A percentile compares a stretch with the other conserved stretches of the same genome.
phyloP scores from a whole-genome alignment of 495 filamentous ascomycete species.

The Paragyromitra xinjiangensis region DNA sequence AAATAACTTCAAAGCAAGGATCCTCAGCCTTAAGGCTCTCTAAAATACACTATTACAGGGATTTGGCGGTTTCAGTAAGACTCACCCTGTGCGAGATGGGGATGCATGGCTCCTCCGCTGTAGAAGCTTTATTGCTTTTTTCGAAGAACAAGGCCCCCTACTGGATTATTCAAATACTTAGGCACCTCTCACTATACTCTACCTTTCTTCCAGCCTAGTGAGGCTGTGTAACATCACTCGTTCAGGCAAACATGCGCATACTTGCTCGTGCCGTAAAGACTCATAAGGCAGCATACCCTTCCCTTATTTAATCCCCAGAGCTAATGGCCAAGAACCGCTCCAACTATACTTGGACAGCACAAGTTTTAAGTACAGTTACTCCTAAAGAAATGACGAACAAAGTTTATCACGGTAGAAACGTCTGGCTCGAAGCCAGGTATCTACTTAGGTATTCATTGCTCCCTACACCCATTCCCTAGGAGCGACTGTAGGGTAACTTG shows the following conservation, averaged over 20 bases:
- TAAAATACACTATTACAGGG: constrained; percentile 28
- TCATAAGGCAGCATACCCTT: not conserved
- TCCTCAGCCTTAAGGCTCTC: not conserved
- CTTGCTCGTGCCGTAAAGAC: not conserved
- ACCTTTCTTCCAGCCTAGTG: not conserved
- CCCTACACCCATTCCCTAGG: too few species aligned
- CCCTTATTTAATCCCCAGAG: not conserved
- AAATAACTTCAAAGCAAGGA: not conserved
- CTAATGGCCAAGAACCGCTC: too few species aligned
- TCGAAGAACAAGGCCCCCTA: not conserved
- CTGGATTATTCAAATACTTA: not conserved
- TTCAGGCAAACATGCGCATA: not conserved
- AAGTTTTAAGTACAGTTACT: too few species aligned
- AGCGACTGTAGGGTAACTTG: constrained; percentile 14
- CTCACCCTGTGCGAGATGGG: constrained; percentile 23
- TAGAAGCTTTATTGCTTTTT: constrained; percentile 19
- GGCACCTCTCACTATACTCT: not conserved
- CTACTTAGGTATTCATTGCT: too few species aligned
- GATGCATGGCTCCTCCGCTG: constrained; percentile 13
- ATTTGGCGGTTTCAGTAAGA: constrained; percentile 14
- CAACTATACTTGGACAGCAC: not conserved
- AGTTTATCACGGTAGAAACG: too few species aligned
- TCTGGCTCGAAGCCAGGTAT: too few species aligned
- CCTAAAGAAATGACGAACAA: too few species aligned
- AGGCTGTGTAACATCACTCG: constrained; percentile 35